Conservation (phyloP, 2,329 filamentous ascomycete genomes). For the Beauveria medogensis region DNA sequence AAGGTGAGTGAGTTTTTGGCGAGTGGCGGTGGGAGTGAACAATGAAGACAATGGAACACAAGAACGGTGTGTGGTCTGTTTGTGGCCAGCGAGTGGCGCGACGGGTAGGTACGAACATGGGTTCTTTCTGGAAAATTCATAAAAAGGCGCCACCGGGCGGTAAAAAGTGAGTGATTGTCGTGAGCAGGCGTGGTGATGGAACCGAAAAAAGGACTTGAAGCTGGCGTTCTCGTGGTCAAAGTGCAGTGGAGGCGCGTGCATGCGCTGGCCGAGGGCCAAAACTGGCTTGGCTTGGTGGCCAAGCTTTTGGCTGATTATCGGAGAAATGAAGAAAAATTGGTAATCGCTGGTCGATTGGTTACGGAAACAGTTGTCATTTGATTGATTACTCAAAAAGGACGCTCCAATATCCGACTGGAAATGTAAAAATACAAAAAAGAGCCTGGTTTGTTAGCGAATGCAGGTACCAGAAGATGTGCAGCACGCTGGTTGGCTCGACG, state of each 20-base stretch:
- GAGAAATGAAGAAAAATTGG: neutral
- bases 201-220: too few species aligned
- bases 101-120: too few species aligned
- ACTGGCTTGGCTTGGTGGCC: neutral
- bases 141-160: neutral
- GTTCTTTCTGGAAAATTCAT: neutral
- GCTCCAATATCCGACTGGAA: neutral
- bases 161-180: neutral
- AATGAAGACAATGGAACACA: neutral
- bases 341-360: neutral
- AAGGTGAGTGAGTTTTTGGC: neutral
- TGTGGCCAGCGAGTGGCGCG: neutral
- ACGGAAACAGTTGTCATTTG: too few species aligned
- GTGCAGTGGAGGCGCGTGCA: neutral
- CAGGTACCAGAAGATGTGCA: neutral
- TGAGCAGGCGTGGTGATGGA: too few species aligned
- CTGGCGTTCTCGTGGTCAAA: neutral
- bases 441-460: neutral
- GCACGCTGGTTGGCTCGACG: constrained; percentile 6
- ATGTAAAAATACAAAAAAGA: neutral
- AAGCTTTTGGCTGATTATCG: neutral
- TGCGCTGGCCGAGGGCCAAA: neutral
- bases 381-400: too few species aligned
- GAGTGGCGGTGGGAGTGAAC: neutral
- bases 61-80: neutral